A percentile compares a stretch with the other conserved stretches of the same genome.
Evolutionary conservation across 2,329 filamentous ascomycete genomes (phyloP).

Genomic region (Exophiala aquamarina): DNA sequence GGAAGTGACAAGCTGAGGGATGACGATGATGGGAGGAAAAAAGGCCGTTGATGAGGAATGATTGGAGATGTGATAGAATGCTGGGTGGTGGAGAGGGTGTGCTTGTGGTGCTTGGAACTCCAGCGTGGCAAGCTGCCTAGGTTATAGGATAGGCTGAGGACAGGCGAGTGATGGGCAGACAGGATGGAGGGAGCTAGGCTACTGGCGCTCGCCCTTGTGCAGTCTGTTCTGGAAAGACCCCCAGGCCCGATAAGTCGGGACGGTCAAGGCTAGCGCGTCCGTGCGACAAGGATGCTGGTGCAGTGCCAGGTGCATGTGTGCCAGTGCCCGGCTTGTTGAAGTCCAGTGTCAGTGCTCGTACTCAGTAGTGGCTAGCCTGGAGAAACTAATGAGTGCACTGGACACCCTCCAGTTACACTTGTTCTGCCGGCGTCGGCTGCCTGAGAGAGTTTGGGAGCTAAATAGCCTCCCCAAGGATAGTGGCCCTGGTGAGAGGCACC

Average conservation of each 20-base stretch:
- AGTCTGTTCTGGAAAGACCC: not conserved
- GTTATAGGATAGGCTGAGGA: constrained; percentile 19
- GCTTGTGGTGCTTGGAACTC: constrained; percentile 12
- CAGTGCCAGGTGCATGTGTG: constrained; percentile 18
- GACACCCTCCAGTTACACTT: not conserved
- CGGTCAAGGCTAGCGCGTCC: not conserved
- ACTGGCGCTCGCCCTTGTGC: too few relatives aligned
- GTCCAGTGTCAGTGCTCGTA: not conserved
- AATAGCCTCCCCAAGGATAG: not conserved
- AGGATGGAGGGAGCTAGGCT: constrained; percentile 15
- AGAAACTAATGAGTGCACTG: too few relatives aligned
- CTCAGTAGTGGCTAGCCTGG: not conserved
- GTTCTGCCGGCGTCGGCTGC: not conserved
- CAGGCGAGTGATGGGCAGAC: constrained; percentile 13
- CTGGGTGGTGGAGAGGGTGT: constrained; percentile 18
- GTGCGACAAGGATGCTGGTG: constrained; percentile 13
- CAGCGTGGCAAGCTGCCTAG: constrained; percentile 24
- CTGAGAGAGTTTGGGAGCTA: not conserved
- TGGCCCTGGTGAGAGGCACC: too few relatives aligned
- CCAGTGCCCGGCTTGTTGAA: constrained; percentile 1
- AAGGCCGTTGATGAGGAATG: constrained; percentile 28
- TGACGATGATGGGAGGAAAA: constrained; percentile 27
- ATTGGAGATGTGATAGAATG: constrained; percentile 22
- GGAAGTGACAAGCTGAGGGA: constrained; percentile 30
- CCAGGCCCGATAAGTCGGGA: constrained; percentile 15